Evolutionary conservation across 306 rosid genomes (phyloP), one percentile per base, ranked within the genome.

Genomic region (Bauhinia variegata): DNA sequence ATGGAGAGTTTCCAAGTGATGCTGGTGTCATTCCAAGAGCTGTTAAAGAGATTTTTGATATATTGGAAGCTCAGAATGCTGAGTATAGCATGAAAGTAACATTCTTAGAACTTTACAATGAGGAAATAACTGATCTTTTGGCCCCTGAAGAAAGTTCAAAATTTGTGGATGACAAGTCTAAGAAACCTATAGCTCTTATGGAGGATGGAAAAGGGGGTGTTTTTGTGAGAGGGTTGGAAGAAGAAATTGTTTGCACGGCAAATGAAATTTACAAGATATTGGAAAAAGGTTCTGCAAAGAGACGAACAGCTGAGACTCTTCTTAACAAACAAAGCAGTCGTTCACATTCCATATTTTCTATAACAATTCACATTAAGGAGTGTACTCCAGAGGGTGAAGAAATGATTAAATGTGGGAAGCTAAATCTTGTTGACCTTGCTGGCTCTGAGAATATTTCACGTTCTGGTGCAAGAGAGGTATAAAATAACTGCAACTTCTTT

Each of bases 301-400:
- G 99, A 78, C 99, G 99, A 17, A 95, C 99, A 11, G 99, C 99
- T 12, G 99, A 95, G 85, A 95, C 99, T 70, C 99, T 95, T 80
- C 92, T 95, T 11, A 95, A 95, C 81, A 95, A 95, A 68, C 99
- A 95, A 82, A 95, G 99, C 63, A 95, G 99, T 63, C 96, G 99
- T 53, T 95, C 99, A 23, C 99, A 95, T 78, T 95, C 99, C 52
- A 95, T 95, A 78, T 95, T 95, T 85, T 95, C 99, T 53, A 83
- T 95, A 89, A 95, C 99, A 73, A 95, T 95, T 83, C 99, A 95
- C 75, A 95, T 95, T 31, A 95, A 91, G 84, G 99, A 95, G 74
- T 86, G 95, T 65, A 95, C 99, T 32, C 99, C 97, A 2, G 99
- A 91, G 78, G 99, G 97, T 49, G 99, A 95, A 79, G 99, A 95